Percentiles rank a stretch among this genome's conserved stretches.
Evolutionary conservation across 805 yeast species (phyloP).

Genomic region (Kodamaea nitidulidarum): DNA sequence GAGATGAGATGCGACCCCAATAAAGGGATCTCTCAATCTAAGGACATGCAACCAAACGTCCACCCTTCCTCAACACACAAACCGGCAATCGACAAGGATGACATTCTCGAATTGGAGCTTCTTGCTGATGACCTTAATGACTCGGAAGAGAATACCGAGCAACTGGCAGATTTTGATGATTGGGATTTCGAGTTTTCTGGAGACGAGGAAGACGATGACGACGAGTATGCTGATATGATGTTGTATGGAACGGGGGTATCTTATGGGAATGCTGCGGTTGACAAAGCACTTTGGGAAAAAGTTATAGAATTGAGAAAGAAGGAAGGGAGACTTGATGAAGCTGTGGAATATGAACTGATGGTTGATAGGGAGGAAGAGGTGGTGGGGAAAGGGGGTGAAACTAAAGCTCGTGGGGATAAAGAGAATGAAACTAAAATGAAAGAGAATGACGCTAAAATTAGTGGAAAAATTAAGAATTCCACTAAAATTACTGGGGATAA

Average conservation of each 20-base stretch:
- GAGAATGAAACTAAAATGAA: too few relatives aligned
- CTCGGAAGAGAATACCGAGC: constrained; percentile 17
- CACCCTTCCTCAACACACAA: too few relatives aligned
- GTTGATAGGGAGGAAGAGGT: too few relatives aligned
- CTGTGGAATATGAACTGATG: too few relatives aligned
- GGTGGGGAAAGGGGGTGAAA: too few relatives aligned
- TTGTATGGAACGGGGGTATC: constrained; percentile 19
- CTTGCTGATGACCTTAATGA: constrained; percentile 47
- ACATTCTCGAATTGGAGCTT: constrained; percentile 50
- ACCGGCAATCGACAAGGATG: constrained; percentile 39
- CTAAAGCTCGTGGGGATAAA: too few relatives aligned
- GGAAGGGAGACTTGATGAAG: constrained; percentile 2
- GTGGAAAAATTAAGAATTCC: too few relatives aligned
- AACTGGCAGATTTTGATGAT: constrained; percentile 31
- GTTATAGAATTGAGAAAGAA: constrained; percentile 27
- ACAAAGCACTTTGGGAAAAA: constrained; percentile 38
- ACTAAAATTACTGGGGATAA: too few relatives aligned
- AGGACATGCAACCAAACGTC: too few relatives aligned
- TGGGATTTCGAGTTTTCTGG: constrained; percentile 33
- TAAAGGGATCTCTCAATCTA: too few relatives aligned
- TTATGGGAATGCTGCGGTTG: constrained; percentile 12
- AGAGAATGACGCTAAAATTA: too few relatives aligned
- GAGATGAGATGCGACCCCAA: too few relatives aligned
- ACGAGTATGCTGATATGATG: constrained; percentile 29
- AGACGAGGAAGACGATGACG: constrained; percentile 31